These are phyloP conservation scores for Saprolegnia parasitica DNA, from an alignment of 352 stramenopile genomes.

Conservation along the genomic window DNA sequence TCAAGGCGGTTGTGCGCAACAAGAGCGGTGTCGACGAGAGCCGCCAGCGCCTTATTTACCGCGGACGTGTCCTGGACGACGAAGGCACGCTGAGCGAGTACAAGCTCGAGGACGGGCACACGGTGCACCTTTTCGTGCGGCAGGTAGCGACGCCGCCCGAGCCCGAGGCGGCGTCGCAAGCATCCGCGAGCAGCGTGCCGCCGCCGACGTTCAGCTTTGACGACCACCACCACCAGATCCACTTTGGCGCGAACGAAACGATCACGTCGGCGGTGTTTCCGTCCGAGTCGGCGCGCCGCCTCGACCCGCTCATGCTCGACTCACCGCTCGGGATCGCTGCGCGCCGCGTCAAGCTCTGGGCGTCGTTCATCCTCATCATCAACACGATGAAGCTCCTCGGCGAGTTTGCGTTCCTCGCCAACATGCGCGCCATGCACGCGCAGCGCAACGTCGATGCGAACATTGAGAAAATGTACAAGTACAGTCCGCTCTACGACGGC, in stretches of 20 bases:
- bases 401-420: constrained; percentile 75
- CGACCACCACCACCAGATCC: constrained; percentile 24
- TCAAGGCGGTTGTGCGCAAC: constrained; percentile 73
- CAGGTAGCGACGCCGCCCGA: constrained; percentile 49
- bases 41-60: constrained; percentile 88
- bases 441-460: constrained; percentile 6
- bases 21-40: constrained; percentile 59
- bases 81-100: constrained; percentile 65
- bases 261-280: constrained; percentile 82
- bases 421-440: constrained; percentile 32
- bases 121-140: constrained; percentile 87
- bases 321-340: constrained; percentile 75
- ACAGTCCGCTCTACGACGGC: constrained; percentile 75
- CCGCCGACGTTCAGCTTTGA: constrained; percentile 30
- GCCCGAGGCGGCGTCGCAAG: constrained; percentile 30
- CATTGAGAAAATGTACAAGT: constrained; percentile 44
- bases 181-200: neutral
- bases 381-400: constrained; percentile 89
- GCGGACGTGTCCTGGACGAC: constrained; percentile 84
- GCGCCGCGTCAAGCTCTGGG: constrained; percentile 82
- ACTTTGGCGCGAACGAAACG: constrained; percentile 64
- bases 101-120: constrained; percentile 89
- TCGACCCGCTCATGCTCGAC: constrained; percentile 84
- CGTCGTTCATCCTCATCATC: constrained; percentile 82
- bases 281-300: constrained; percentile 67